Conservation (phyloP, 2,329 filamentous ascomycete species). For the Penicillium verrucosum region DNA sequence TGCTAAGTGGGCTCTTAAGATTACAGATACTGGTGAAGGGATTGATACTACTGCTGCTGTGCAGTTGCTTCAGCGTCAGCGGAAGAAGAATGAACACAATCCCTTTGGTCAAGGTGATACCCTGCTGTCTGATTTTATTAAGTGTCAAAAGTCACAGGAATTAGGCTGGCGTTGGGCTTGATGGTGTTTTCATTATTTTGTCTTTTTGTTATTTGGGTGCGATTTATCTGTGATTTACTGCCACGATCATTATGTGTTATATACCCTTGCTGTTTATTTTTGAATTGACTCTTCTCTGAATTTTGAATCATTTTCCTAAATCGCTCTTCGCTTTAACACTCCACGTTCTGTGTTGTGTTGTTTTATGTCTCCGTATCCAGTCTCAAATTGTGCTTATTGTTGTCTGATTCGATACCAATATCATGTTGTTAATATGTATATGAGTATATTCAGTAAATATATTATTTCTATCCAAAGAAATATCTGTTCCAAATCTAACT, state of each 20-base stretch:
- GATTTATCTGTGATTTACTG: background rate
- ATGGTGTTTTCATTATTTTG: background rate
- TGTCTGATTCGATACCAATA: background rate
- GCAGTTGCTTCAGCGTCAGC: conserved; percentile 50
- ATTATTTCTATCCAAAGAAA: background rate
- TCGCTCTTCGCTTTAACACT: background rate
- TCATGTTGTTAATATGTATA: background rate
- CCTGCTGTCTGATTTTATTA: conserved; percentile 26
- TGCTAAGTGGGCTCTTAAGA: conserved; percentile 55
- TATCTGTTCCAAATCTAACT: background rate
- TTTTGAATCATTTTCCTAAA: background rate
- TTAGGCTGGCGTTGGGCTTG: conserved; percentile 42
- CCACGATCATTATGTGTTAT: background rate
- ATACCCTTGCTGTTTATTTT: background rate
- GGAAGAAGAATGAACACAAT: conserved; percentile 24
- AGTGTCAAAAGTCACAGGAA: conserved; percentile 23
- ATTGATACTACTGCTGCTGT: conserved; percentile 58
- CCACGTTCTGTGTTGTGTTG: background rate
- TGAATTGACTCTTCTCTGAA: no score
- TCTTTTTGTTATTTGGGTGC: background rate
- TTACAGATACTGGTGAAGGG: conserved; percentile 59
- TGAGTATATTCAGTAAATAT: background rate
- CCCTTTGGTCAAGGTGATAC: conserved; percentile 16
- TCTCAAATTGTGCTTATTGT: background rate
- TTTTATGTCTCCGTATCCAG: no score